Percentiles rank a stretch among this genome's conserved stretches.
Conservation (phyloP, 2,329 filamentous ascomycete species). For the Pseudogymnoascus sp. region DNA sequence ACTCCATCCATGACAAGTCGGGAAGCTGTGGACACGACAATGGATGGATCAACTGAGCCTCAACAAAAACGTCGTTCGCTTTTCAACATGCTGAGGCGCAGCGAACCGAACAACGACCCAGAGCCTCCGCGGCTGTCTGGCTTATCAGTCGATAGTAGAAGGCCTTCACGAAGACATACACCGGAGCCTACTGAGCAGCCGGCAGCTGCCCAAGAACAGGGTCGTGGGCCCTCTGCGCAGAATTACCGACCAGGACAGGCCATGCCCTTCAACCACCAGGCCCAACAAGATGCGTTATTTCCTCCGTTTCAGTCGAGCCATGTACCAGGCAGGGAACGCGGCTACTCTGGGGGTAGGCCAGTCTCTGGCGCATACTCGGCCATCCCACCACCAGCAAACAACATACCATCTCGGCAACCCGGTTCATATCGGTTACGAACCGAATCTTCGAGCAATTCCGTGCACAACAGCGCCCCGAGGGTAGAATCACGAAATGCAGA, state of each 20-base stretch:
- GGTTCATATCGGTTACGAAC: constrained; percentile 47
- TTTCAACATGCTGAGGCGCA: constrained; percentile 30
- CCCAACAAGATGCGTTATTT: constrained; percentile 33
- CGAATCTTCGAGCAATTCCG: constrained; percentile 51
- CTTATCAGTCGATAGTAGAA: not conserved
- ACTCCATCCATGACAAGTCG: constrained; percentile 22
- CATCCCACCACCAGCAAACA: constrained; percentile 32
- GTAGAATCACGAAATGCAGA: constrained; percentile 57
- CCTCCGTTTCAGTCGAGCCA: constrained; percentile 37
- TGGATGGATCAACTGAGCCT: constrained; percentile 20
- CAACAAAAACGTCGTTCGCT: constrained; percentile 28
- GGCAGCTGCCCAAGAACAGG: constrained; percentile 21
- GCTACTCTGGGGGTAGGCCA: constrained; percentile 34
- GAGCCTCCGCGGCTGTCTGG: constrained; percentile 13
- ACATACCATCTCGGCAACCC: constrained; percentile 31
- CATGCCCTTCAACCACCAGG: constrained; percentile 37
- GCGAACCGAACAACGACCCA: constrained; percentile 21
- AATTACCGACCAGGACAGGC: constrained; percentile 33
- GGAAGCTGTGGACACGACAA: constrained; percentile 22
- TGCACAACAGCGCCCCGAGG: constrained; percentile 46
- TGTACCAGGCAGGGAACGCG: constrained; percentile 31
- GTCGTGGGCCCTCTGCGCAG: constrained; percentile 24
- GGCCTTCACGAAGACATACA: constrained; percentile 12
- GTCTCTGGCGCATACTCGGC: constrained; percentile 40
- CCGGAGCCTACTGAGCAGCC: constrained; percentile 24